Evolutionary conservation across 2,329 filamentous ascomycete species (phyloP).

Genomic region (Alternaria burnsii): DNA sequence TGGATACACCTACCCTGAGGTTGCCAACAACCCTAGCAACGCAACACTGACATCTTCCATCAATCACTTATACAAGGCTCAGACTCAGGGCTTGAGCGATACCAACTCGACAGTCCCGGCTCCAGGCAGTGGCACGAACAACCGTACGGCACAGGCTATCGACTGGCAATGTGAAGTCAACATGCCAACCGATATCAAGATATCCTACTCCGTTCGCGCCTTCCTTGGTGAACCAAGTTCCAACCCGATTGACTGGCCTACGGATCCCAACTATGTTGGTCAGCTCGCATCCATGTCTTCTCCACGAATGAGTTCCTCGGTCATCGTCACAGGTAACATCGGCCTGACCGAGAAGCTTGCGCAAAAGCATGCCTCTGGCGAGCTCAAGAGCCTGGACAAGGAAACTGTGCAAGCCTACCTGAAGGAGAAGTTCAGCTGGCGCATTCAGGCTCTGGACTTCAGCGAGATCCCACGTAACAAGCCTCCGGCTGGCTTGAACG

Average conservation of each 20-base stretch:
- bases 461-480: constrained; percentile 39
- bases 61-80: constrained; percentile 40
- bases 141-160: constrained; percentile 27
- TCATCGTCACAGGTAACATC: constrained; percentile 53
- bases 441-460: constrained; percentile 42
- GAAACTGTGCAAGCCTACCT: constrained; percentile 35
- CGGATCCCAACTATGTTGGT: constrained; percentile 53
- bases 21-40: constrained; percentile 36
- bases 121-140: constrained; percentile 10
- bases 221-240: constrained; percentile 40
- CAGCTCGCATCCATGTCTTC: constrained; percentile 52
- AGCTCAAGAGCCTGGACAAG: constrained; percentile 35
- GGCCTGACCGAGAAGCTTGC: constrained; percentile 50
- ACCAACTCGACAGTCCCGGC: constrained; percentile 23
- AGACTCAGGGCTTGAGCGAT: constrained; percentile 35
- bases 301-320: constrained; percentile 47
- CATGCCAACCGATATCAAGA: constrained; percentile 43
- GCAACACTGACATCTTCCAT: constrained; percentile 37
- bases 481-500: constrained; percentile 41
- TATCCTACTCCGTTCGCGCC: constrained; percentile 43
- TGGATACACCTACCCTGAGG: constrained; percentile 47
- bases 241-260: constrained; percentile 45
- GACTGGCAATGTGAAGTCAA: constrained; percentile 45
- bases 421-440: constrained; percentile 42
- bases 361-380: constrained; percentile 33